phyloP scores from a whole-genome alignment of 2,329 filamentous ascomycete genomes.

The Verruconis gallopava region DNA sequence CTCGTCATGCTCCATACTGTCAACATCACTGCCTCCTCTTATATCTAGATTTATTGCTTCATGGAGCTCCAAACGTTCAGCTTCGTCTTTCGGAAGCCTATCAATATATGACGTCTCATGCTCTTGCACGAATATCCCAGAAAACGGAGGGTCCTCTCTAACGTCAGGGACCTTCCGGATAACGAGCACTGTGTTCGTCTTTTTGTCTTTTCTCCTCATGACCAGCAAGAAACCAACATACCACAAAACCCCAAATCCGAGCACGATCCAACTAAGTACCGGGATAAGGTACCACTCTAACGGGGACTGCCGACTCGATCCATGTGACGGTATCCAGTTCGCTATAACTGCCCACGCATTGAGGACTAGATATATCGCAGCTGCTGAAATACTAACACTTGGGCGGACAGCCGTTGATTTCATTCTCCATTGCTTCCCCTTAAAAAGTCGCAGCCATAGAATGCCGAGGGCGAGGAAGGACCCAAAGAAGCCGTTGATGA shows the following conservation, averaged over 20 bases:
- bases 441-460: background rate
- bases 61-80: no score
- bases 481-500: constrained; percentile 6
- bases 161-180: background rate
- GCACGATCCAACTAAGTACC: background rate
- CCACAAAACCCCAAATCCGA: constrained; percentile 3
- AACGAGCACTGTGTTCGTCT: constrained; percentile 4
- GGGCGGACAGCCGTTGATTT: constrained; percentile 1
- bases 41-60: no score
- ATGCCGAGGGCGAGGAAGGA: constrained; percentile 4
- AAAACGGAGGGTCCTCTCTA: background rate
- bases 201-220: background rate
- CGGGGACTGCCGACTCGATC: background rate
- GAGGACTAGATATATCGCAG: constrained; percentile 1
- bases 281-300: constrained; percentile 7
- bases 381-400: background rate
- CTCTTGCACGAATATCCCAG: background rate
- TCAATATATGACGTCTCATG: constrained; percentile 5
- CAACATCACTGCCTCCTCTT: no score
- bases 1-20: no score
- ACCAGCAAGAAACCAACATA: background rate
- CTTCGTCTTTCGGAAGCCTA: no score
- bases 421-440: background rate
- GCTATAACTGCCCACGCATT: constrained; percentile 1
- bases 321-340: constrained; percentile 2